Percentiles rank a stretch among this genome's conserved stretches.
These are phyloP conservation scores for Buddleja alternifolia DNA, from an alignment of 257 asterid species.

Conservation along the genomic window DNA sequence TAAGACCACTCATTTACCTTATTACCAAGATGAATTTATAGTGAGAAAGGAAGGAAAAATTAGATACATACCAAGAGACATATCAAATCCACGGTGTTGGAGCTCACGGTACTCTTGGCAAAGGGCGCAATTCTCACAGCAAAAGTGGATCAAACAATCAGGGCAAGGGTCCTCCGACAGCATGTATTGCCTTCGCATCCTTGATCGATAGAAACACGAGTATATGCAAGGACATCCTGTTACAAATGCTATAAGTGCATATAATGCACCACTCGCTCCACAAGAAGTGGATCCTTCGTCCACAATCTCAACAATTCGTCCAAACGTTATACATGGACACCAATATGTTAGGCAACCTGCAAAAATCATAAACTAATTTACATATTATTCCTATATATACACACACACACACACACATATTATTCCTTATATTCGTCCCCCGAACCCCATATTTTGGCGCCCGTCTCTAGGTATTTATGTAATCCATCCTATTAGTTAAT, in stretches of 20 bases:
- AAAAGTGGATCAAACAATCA: background rate
- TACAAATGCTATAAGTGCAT: background rate
- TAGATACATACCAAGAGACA: background rate
- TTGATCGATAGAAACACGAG: constrained; percentile 4
- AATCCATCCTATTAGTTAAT: too few relatives aligned
- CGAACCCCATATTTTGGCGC: too few relatives aligned
- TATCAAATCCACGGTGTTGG: constrained; percentile 14
- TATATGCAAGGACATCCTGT: background rate
- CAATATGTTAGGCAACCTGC: constrained; percentile 40
- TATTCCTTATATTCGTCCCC: too few relatives aligned
- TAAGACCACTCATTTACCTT: too few relatives aligned
- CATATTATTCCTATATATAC: too few relatives aligned
- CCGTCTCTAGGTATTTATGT: too few relatives aligned
- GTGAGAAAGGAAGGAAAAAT: too few relatives aligned
- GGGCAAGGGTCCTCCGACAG: background rate
- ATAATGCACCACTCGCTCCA: constrained; percentile 2
- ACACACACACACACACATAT: too few relatives aligned
- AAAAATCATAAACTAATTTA: background rate
- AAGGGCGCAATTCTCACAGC: too few relatives aligned
- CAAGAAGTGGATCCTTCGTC: constrained; percentile 43
- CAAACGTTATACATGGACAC: constrained; percentile 39
- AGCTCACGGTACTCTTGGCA: constrained; percentile 1
- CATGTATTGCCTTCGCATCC: constrained; percentile 1
- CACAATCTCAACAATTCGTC: constrained; percentile 36
- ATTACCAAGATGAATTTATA: too few relatives aligned